Evolutionary conservation across 352 stramenopile genomes (phyloP), one percentile per base, ranked within the genome.

Genomic region (Phytophthora pinifolia): DNA sequence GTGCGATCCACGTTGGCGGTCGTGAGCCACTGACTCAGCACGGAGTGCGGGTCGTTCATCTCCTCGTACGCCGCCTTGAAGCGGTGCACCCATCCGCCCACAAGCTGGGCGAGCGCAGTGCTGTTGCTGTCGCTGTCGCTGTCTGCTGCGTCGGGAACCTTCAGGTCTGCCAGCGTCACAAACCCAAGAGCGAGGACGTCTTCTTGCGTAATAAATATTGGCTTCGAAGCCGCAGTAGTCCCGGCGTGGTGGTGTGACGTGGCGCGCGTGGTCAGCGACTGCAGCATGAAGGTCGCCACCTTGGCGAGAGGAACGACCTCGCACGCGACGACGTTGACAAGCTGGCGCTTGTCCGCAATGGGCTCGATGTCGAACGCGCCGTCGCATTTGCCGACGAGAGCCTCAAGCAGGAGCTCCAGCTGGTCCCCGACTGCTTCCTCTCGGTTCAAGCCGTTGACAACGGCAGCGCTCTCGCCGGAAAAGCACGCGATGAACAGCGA

Each of bases 21-120:
- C 7, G 76, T 79, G 27, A 90, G 79, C 85, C 85, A 93, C 53
- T 93, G 85, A 54, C 76, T 55, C 5, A 94, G 53, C 37, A 94
- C 57, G 1, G 60, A 69, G 22, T 92, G 74, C 2, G 74, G 67
- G 34, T 93, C 85, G 39, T 71, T 77, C 85, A 94, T 94, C 48
- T 91, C 80, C 36, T 73, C 65, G 54, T 94, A 94, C 51, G 78
- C 76, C 13, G 61, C 52, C 43, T 83, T 76, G 56, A 89, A 92
- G 7, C 83, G 81, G 18, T 76, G 49, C 10, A 89, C 77, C 79
- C 82, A 90, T 0, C 72, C 68, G 32, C 47, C 58, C 13, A 88
- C 64, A 3, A 92, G 52, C n/a, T 65, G 48, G 5, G 53, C 41
- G 20, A 91, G 53, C 17, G 30, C 44, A 33, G 32, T 36, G 25